These are phyloP conservation scores for Intubia oerlemansii DNA, from an alignment of 2,329 filamentous ascomycete species.

Conservation along the genomic window DNA sequence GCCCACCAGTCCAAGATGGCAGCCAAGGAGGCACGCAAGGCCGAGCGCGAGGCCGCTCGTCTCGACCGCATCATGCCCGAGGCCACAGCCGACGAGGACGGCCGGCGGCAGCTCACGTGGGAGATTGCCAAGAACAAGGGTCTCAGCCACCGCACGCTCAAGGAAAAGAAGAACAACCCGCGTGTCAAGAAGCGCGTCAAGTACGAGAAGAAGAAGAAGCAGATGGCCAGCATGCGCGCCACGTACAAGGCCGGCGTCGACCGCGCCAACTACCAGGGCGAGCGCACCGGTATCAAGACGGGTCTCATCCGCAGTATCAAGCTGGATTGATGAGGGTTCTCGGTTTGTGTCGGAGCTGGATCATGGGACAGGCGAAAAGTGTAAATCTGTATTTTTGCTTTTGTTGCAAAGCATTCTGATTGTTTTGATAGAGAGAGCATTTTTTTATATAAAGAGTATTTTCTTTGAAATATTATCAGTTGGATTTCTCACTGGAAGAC, in stretches of 20 bases:
- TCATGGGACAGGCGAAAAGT: no score
- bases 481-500: no score
- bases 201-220: conserved; percentile 95
- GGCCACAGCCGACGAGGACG: conserved; percentile 55
- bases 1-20: conserved; percentile 37
- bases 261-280: conserved; percentile 71
- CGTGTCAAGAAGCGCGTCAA: conserved; percentile 96
- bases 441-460: no score
- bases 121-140: conserved; percentile 97
- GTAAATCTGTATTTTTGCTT: no score
- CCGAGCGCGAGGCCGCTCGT: conserved; percentile 39
- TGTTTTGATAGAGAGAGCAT: no score
- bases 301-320: conserved; percentile 85
- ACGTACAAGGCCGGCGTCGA: conserved; percentile 75
- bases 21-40: conserved; percentile 41
- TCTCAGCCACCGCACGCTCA: conserved; percentile 40
- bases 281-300: conserved; percentile 87
- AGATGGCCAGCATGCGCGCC: conserved; percentile 68
- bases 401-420: no score
- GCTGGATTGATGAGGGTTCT: no score
- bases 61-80: conserved; percentile 40
- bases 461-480: no score
- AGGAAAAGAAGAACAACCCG: conserved; percentile 88
- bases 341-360: no score
- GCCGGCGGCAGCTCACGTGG: conserved; percentile 83